Evolutionary conservation across 2,329 filamentous ascomycete species (phyloP).

Genomic region (Polytolypa hystricis): DNA sequence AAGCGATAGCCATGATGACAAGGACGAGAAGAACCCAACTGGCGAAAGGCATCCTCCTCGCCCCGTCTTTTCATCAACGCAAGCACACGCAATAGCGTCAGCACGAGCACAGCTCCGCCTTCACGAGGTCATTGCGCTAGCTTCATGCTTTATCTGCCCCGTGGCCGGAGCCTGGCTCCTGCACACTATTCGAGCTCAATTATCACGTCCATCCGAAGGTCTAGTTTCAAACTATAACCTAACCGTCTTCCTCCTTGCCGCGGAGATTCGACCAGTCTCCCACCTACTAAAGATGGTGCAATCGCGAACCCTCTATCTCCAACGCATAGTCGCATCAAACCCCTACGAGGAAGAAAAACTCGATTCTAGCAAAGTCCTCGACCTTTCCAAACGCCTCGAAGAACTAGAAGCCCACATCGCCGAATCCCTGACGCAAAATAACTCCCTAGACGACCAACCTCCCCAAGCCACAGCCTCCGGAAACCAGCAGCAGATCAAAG

Average conservation of each 20-base stretch:
- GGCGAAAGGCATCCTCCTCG: conserved; percentile 5
- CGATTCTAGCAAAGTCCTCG: conserved; percentile 33
- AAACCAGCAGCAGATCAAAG: conserved; percentile 27
- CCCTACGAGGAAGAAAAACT: conserved; percentile 24
- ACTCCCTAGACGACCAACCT: conserved; percentile 13
- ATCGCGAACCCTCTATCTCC: conserved; percentile 67
- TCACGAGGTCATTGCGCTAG: conserved; percentile 64
- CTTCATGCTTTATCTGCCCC: conserved; percentile 70
- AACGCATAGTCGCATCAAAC: conserved; percentile 49
- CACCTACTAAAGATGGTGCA: conserved; percentile 74
- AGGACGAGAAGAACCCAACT: conserved; percentile 11
- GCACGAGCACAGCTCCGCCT: conserved; percentile 55
- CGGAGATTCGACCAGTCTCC: conserved; percentile 71
- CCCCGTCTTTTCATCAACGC: conserved; percentile 7
- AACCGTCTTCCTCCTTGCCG: conserved; percentile 76
- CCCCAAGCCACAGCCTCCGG: conserved; percentile 10
- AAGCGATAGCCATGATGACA: conserved; percentile 18
- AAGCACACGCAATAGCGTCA: conserved; percentile 18
- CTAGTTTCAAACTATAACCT: conserved; percentile 89
- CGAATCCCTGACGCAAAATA: conserved; percentile 22
- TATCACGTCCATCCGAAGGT: conserved; percentile 73
- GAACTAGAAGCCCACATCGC: conserved; percentile 53
- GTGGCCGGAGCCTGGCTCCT: conserved; percentile 71
- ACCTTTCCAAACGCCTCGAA: conserved; percentile 55
- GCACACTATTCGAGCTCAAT: conserved; percentile 66